Evolutionary conservation across 2,329 filamentous ascomycete species (phyloP).

Genomic region (Rhinocladiella similis): DNA sequence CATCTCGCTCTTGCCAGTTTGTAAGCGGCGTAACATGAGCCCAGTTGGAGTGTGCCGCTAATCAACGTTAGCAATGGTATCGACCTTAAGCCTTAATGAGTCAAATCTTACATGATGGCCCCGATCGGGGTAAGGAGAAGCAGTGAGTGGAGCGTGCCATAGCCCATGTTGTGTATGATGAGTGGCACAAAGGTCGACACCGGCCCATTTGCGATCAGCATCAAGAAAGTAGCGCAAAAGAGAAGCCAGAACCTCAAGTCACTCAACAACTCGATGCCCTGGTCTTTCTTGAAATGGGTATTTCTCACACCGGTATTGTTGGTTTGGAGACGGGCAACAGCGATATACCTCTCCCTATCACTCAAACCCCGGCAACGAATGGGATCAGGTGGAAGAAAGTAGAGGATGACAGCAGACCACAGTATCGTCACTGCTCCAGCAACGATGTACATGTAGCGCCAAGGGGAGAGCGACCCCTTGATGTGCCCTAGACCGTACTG

Average conservation of each 20-base stretch:
- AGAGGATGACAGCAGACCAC: constrained; percentile 55
- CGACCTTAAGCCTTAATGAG: background rate
- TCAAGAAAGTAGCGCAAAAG: constrained; percentile 64
- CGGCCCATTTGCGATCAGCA: constrained; percentile 69
- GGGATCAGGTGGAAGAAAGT: background rate
- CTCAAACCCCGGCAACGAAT: background rate
- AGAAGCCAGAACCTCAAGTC: constrained; percentile 64
- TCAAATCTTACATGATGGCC: constrained; percentile 27
- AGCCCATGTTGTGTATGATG: constrained; percentile 71
- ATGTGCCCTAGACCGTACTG: constrained; percentile 66
- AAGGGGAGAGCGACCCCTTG: constrained; percentile 61
- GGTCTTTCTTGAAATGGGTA: background rate
- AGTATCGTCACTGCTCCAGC: constrained; percentile 60
- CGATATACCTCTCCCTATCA: constrained; percentile 41
- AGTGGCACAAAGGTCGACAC: constrained; percentile 66
- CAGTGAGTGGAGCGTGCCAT: constrained; percentile 62
- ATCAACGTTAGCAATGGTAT: constrained; percentile 42
- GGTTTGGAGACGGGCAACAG: constrained; percentile 65
- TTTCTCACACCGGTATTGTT: constrained; percentile 43
- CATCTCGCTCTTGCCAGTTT: constrained; percentile 36
- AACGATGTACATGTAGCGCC: constrained; percentile 57
- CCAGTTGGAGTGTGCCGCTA: constrained; percentile 40
- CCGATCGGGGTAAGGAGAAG: constrained; percentile 55
- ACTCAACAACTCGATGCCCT: constrained; percentile 33
- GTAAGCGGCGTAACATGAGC: constrained; percentile 44